A percentile compares a stretch with the other conserved stretches of the same genome.
Conservation (phyloP, 805 yeast genomes). For the Saccharomyces kudriavzevii region DNA sequence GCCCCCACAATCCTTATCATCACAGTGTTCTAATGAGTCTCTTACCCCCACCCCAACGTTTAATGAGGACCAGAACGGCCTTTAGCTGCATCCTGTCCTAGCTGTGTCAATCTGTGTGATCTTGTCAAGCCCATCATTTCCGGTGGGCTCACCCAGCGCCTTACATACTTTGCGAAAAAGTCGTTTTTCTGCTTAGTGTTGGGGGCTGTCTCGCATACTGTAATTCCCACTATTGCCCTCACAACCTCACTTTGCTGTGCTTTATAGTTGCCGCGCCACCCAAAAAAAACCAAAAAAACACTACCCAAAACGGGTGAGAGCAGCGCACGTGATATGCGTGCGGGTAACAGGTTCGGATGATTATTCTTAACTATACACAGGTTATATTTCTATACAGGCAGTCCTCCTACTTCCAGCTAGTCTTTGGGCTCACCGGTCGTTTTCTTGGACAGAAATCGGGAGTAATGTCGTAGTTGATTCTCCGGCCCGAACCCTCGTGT, state of each 20-base stretch:
- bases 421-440: neutral
- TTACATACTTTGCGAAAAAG: neutral
- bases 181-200: neutral
- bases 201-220: neutral
- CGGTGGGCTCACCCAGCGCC: neutral
- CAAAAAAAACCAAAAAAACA: slow-evolving; percentile 1
- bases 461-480: slow-evolving; percentile 34
- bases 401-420: neutral
- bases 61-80: neutral
- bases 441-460: slow-evolving; percentile 5
- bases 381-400: neutral
- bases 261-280: neutral
- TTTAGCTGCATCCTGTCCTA: neutral
- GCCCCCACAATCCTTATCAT: neutral
- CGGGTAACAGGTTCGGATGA: neutral
- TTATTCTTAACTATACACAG: too few species aligned
- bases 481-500: slow-evolving; percentile 39
- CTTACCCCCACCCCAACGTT: neutral
- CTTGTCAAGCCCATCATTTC: neutral
- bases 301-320: slow-evolving; percentile 3
- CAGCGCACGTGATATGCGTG: neutral
- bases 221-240: neutral
- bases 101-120: neutral
- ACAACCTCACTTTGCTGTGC: neutral
- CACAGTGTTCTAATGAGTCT: neutral